Base-by-base conservation (phyloP, 169 alveolate genomes). In the Cryptosporidium sp. region DNA sequence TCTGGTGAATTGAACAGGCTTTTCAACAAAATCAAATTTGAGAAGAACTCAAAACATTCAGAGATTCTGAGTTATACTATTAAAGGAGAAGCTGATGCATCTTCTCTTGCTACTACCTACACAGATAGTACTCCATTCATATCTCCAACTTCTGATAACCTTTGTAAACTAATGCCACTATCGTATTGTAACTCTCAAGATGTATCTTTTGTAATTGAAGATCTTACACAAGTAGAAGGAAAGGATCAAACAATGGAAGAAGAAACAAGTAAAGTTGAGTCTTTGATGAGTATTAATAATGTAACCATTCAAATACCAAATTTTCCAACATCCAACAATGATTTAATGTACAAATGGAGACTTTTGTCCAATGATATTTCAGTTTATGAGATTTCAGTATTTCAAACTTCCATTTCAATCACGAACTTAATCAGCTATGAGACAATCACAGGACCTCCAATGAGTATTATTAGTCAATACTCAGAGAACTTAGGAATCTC, bases 381-480 rank as follows among this genome's bases (percentile, higher is more conserved):
- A 39, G 61, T 42, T 9, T 80, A 80, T 44, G 87, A 80, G 26
- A 53, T 80, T 39, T 80, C 87, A 44, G 21, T 80, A 21, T 80
- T 58, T 39, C 87, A 80, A 31, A 35, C 87, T 29, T 39, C 87
- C 18, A 29, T 80, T 10, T 26, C 65, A 10, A 21, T 80, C 23
- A 39, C 68, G 3, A 44, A 65, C 26, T 29, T 65, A 23, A 31
- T 80, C 21, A 80, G 8, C 33, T 35, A n/a, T 60, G 80, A 60
- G 29, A 18, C 87, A 10, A 42, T 42, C 14, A 21, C 87, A 3
- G 87, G 87, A 3, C 87, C 87, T n/a, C 75, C 75, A 21, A 80
- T 80, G 73, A 37, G 37, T 9, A 26, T 80, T 5, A 29, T 80
- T 8, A 80, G 87, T 26, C 75, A 62, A 29, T 80, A 80, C 70